Evolutionary conservation across 2,329 filamentous ascomycete species (phyloP).

Genomic region (Neurospora crassa): DNA sequence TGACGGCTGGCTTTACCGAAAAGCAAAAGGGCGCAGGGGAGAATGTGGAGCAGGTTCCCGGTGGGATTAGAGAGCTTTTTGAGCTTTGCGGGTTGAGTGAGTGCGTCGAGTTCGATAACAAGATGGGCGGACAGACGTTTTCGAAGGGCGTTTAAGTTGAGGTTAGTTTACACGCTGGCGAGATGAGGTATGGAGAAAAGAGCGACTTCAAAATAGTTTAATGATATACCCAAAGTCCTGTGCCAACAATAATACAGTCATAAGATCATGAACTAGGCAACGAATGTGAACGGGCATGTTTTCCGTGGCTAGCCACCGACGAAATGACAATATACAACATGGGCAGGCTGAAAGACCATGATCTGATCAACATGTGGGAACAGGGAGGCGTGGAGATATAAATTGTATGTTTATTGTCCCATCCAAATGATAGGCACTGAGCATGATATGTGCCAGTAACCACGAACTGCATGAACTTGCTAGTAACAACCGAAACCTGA

Average conservation of each 20-base stretch:
- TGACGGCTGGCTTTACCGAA: conserved; percentile 21
- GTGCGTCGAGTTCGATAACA: conserved; percentile 22
- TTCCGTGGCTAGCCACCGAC: neutral
- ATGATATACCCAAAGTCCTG: neutral
- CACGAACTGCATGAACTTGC: neutral
- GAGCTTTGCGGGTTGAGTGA: conserved; percentile 22
- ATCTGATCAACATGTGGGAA: neutral
- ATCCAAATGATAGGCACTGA: neutral
- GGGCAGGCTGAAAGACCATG: neutral
- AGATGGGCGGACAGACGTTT: conserved; percentile 21
- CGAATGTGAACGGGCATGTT: neutral
- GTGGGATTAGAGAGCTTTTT: conserved; percentile 22
- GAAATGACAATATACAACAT: neutral
- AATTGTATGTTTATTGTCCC: neutral
- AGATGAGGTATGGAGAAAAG: neutral
- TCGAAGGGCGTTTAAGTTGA: conserved; percentile 16
- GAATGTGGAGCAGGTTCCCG: conserved; percentile 16
- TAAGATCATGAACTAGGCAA: neutral
- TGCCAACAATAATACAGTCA: neutral
- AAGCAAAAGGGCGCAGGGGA: conserved; percentile 21
- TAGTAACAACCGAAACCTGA: neutral
- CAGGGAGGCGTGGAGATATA: neutral
- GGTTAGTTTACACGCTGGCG: neutral
- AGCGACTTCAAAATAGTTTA: neutral
- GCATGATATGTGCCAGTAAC: neutral